Percentiles rank a stretch among this genome's conserved stretches.
Conservation (phyloP, 768 basidiomycete genomes). For the Macrocybe gigantea region DNA sequence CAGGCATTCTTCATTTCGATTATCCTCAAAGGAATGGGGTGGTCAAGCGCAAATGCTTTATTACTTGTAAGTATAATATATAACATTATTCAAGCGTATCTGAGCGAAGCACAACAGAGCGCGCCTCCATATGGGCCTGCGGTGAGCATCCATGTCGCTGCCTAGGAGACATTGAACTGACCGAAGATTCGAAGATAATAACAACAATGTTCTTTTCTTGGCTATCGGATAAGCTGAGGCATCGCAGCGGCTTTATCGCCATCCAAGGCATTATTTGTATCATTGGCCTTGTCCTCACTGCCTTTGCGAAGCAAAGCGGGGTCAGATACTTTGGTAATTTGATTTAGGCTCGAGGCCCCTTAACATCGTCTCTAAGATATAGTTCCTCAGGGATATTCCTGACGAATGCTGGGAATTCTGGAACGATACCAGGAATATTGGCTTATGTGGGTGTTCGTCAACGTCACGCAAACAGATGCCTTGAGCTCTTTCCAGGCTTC, state of each 20-base stretch:
- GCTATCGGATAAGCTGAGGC: constrained; percentile 36
- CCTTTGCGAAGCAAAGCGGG: constrained; percentile 27
- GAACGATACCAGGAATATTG: constrained; percentile 36
- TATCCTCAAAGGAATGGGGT: constrained; percentile 42
- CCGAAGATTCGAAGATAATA: constrained; percentile 19
- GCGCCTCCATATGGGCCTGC: constrained; percentile 41
- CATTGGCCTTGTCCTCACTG: constrained; percentile 30
- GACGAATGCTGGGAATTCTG: constrained; percentile 36
- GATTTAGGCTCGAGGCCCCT: background rate
- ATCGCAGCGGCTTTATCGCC: constrained; percentile 36
- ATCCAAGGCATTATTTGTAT: constrained; percentile 31
- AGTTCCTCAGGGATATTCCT: constrained; percentile 32
- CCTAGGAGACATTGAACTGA: background rate
- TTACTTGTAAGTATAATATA: constrained; percentile 28
- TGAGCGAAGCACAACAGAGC: constrained; percentile 19
- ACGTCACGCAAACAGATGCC: background rate
- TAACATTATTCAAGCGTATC: background rate
- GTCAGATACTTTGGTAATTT: constrained; percentile 38
- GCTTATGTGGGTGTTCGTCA: constrained; percentile 27
- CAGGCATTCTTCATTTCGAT: constrained; percentile 42
- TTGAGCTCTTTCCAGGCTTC: constrained; percentile 19
- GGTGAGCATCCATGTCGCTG: constrained; percentile 17
- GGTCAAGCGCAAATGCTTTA: constrained; percentile 26
- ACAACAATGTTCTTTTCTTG: constrained; percentile 39
- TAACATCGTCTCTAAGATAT: constrained; percentile 1